phyloP scores from a whole-genome alignment of 805 yeast species.

The Maudiozyma barnettii region DNA sequence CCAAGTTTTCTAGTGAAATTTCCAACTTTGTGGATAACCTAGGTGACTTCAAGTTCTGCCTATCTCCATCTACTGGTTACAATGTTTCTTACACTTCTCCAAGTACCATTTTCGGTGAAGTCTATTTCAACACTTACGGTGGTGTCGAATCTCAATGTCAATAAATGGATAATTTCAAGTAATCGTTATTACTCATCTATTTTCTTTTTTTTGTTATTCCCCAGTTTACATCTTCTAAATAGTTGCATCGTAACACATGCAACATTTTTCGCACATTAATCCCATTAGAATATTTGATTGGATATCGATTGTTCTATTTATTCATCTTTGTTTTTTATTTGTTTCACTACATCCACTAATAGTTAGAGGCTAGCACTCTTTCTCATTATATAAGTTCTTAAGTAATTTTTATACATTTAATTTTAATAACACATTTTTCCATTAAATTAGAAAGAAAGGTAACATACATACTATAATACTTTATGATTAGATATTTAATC shows the following conservation, averaged over 20 bases:
- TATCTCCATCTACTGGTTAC: neutral
- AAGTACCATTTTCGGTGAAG: neutral
- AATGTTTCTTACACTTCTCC: neutral
- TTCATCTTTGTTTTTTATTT: neutral
- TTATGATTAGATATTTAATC: too few species aligned
- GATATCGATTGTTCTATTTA: neutral
- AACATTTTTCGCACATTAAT: neutral
- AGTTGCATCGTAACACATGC: too few species aligned
- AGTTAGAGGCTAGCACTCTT: neutral
- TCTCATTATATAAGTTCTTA: neutral
- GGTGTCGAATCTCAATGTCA: neutral
- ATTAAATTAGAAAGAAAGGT: too few species aligned
- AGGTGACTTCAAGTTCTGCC: conserved; percentile 1
- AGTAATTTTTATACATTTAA: neutral
- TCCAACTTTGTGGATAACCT: neutral
- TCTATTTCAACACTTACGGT: conserved; percentile 1
- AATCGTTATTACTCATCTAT: too few species aligned
- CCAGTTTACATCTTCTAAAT: too few species aligned
- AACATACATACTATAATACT: too few species aligned
- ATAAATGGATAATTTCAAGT: neutral
- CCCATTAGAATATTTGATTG: neutral
- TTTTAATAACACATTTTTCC: neutral
- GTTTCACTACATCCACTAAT: neutral
- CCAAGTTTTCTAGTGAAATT: neutral
- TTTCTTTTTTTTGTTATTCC: too few species aligned